Evolutionary conservation across 2,329 filamentous ascomycete genomes (phyloP), one percentile per base, ranked within the genome.

Genomic region (Cercospora sesami): DNA sequence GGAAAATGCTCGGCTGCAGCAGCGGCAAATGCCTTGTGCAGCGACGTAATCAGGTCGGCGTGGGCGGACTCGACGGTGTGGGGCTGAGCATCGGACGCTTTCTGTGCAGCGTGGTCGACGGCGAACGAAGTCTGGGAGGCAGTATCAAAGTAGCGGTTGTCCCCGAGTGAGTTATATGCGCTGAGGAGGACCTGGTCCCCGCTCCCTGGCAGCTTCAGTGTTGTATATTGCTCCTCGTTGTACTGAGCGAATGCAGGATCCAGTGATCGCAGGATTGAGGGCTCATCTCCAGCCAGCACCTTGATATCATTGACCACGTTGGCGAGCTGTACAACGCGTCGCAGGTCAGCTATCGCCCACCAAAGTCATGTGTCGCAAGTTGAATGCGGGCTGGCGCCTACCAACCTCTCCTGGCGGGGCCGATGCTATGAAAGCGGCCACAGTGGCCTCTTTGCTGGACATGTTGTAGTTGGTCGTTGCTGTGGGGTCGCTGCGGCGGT

Each of bases 371-470:
- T 65, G 23, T 57, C 63, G 60, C 30, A 42, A 64, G 48, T 57
- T 65, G 60, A 26, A 39, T 65, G 48, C 57, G 71, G 68, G 71
- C 69, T 51, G 65, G 65, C 45, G 71, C 70, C 72, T 72, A 80
- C 82, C 75, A 87, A 97, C 94, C 91, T 99, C 95, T 84, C 95
- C 95, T 23, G 95, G 95, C 59, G 95, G 95, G 76, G 95, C 93
- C 78, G 93, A 92, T 83, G 96, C 90, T 73, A 99, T 90, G 80
- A 98, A 99, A 62, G 93, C 90, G 73, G 93, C 78, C 60, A 85
- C 79, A 23, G 81, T 81, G 57, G 72, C 71, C 69, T 75, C 71
- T 67, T 77, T 77, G 33, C 75, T 76, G 64, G 68, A 69, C 76
- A 78, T 78, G 23, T 26, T 58, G 62, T 33, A 39, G 23, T 58